Percentiles rank a stretch among this genome's conserved stretches.
Evolutionary conservation across 768 basidiomycete species (phyloP).

Genomic region (Naganishia vaughanmartiniae): DNA sequence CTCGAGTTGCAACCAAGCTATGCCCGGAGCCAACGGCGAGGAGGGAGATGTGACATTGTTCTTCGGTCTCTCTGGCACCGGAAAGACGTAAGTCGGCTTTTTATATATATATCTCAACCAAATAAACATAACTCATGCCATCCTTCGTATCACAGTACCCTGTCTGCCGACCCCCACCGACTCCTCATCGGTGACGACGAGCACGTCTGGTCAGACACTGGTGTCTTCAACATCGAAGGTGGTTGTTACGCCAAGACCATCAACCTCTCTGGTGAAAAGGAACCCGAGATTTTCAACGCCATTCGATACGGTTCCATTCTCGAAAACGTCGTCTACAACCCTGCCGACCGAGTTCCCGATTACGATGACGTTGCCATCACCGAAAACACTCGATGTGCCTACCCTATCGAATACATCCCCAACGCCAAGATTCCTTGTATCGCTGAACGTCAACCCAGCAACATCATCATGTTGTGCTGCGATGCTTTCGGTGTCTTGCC

Average conservation of each 20-base stretch:
- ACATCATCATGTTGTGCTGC: conserved; percentile 72
- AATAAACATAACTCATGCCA: not conserved
- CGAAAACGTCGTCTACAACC: conserved; percentile 98
- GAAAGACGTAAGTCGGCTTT: conserved; percentile 67
- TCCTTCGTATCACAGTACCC: conserved; percentile 56
- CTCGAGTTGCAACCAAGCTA: conserved; percentile 78
- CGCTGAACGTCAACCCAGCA: conserved; percentile 71
- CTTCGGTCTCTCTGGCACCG: conserved; percentile 97
- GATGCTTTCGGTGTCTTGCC: conserved; percentile 98
- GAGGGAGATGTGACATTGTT: conserved; percentile 92
- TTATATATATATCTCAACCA: not conserved
- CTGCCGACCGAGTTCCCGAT: conserved; percentile 73
- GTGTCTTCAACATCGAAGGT: conserved; percentile 99
- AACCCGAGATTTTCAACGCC: conserved; percentile 94
- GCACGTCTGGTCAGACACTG: conserved; percentile 98
- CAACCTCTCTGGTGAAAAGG: conserved; percentile 94
- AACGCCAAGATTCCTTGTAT: conserved; percentile 92
- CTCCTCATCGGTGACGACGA: conserved; percentile 97
- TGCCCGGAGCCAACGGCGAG: conserved; percentile 63
- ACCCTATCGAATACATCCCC: conserved; percentile 95
- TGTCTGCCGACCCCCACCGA: conserved; percentile 92
- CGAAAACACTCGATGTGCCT: conserved; percentile 98
- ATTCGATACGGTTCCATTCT: conserved; percentile 94
- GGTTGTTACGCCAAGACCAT: conserved; percentile 99
- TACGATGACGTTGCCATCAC: conserved; percentile 96